Percentiles rank a stretch among this genome's conserved stretches.
These are phyloP conservation scores for Paracoccidioides lutzii DNA, from an alignment of 2,329 filamentous ascomycete genomes.

Conservation along the genomic window DNA sequence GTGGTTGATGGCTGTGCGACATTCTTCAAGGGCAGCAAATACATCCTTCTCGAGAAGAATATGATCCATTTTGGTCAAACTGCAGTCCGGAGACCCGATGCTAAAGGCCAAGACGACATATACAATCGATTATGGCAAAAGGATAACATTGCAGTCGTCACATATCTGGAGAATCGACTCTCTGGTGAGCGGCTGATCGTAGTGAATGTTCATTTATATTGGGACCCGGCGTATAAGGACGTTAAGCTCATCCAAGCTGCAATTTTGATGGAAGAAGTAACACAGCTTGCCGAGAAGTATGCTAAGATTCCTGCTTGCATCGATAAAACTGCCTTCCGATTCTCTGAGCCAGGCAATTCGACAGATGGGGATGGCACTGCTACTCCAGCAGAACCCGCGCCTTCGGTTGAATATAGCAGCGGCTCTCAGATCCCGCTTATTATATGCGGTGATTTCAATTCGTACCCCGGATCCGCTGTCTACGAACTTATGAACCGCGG, in stretches of 20 bases:
- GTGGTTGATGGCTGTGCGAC: slow-evolving; percentile 92
- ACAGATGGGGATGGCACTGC: slow-evolving; percentile 31
- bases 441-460: slow-evolving; percentile 95
- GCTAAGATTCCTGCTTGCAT: slow-evolving; percentile 65
- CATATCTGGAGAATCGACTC: slow-evolving; percentile 80
- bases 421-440: slow-evolving; percentile 81
- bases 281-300: slow-evolving; percentile 75
- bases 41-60: slow-evolving; percentile 85
- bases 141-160: slow-evolving; percentile 87
- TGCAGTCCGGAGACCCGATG: slow-evolving; percentile 87
- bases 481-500: slow-evolving; percentile 82
- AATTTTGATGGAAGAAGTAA: slow-evolving; percentile 84
- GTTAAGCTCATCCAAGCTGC: slow-evolving; percentile 95
- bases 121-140: slow-evolving; percentile 98
- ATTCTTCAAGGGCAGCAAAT: slow-evolving; percentile 94
- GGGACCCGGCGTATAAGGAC: slow-evolving; percentile 81
- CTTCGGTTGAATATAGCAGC: slow-evolving; percentile 74
- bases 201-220: slow-evolving; percentile 87
- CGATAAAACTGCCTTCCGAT: slow-evolving; percentile 53
- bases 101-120: slow-evolving; percentile 94
- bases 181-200: slow-evolving; percentile 89
- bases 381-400: slow-evolving; percentile 48
- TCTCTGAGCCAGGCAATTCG: slow-evolving; percentile 37
- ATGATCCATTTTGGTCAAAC: slow-evolving; percentile 83
- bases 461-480: slow-evolving; percentile 70